Conservation (phyloP, 139 green algal genomes). For the Gonium pectorale region DNA sequence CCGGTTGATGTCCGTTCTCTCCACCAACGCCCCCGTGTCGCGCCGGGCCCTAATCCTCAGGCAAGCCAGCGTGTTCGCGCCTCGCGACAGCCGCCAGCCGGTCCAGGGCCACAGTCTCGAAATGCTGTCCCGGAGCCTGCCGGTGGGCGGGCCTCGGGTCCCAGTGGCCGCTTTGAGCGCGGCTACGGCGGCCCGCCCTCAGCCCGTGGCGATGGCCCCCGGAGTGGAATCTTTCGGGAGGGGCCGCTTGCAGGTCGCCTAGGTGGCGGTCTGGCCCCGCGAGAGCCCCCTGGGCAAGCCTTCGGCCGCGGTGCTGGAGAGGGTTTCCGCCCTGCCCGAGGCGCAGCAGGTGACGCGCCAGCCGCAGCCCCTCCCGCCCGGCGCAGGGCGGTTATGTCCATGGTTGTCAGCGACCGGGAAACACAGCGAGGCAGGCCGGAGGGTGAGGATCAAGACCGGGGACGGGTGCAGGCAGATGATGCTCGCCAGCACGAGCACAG, state of each 20-base stretch:
- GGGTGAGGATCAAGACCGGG: constrained; percentile 5
- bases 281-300: neutral
- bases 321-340: no score
- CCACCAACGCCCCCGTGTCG: no score
- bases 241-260: neutral
- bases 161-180: neutral
- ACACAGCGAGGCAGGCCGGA: no score
- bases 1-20: no score
- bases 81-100: neutral
- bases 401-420: constrained; percentile 8
- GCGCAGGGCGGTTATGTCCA: constrained; percentile 13
- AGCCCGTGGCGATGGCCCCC: neutral
- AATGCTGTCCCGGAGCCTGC: neutral
- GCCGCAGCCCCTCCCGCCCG: neutral
- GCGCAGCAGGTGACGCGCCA: no score
- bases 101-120: neutral
- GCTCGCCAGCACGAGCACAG: no score
- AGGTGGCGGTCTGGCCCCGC: neutral
- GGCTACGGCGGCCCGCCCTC: neutral
- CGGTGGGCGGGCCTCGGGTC: neutral
- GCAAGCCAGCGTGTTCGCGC: constrained; percentile 37
- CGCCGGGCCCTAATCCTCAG: no score
- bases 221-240: neutral
- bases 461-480: no score
- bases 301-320: neutral